These are phyloP conservation scores for Boletus sp. DNA, from an alignment of 768 basidiomycete species.

Conservation along the genomic window DNA sequence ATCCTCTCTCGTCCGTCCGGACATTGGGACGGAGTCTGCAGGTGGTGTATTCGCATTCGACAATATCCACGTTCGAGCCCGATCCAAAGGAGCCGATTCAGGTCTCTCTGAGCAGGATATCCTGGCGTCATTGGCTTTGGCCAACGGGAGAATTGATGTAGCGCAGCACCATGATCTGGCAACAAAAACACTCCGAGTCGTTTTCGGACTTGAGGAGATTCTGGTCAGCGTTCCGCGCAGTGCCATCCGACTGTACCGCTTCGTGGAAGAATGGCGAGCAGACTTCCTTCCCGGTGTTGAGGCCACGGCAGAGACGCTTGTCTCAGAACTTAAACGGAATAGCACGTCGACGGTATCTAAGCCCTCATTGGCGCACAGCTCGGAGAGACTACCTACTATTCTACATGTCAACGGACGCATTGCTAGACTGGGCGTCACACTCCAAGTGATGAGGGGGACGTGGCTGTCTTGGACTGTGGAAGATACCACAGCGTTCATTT, in stretches of 20 bases:
- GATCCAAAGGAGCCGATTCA: constrained; percentile 43
- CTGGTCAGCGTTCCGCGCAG: constrained; percentile 73
- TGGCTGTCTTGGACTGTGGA: constrained; percentile 78
- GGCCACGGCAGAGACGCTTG: constrained; percentile 57
- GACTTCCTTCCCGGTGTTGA: constrained; percentile 78
- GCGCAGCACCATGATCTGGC: constrained; percentile 47
- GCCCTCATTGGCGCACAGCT: constrained; percentile 25
- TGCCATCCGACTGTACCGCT: constrained; percentile 73
- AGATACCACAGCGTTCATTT: constrained; percentile 47
- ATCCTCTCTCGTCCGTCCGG: constrained; percentile 17
- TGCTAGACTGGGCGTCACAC: constrained; percentile 51
- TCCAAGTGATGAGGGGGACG: constrained; percentile 86
- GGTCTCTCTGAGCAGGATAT: constrained; percentile 47
- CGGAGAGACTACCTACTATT: constrained; percentile 13
- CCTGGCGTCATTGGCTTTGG: constrained; percentile 59
- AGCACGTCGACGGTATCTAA: constrained; percentile 34
- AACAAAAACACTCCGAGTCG: constrained; percentile 40
- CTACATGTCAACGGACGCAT: constrained; percentile 56
- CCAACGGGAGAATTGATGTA: constrained; percentile 44
- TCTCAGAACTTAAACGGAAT: constrained; percentile 59
- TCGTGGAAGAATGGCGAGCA: constrained; percentile 78
- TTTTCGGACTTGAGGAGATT: constrained; percentile 45
- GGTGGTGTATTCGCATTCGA: constrained; percentile 49
- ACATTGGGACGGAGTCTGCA: constrained; percentile 38
- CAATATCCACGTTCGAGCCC: constrained; percentile 57